Evolutionary conservation across 2,329 filamentous ascomycete genomes (phyloP), one percentile per base, ranked within the genome.

Genomic region (Penicillium frequentans): DNA sequence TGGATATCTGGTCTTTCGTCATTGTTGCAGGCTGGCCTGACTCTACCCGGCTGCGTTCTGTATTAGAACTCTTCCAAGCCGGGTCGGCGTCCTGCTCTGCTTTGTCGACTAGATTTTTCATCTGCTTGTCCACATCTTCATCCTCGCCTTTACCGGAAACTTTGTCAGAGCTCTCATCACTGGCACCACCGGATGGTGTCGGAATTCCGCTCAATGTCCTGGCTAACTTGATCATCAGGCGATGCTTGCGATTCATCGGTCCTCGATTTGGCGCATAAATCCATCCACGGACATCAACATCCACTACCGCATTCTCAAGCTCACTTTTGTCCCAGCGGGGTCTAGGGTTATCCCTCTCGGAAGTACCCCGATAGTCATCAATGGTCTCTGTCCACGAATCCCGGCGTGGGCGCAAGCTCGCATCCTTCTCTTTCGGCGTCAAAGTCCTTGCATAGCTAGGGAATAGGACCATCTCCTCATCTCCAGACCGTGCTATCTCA

Each of bases 281-380:
- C 95, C 96, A 99, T 14, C 95, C 95, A 64, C 93, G 84, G 24
- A 99, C 91, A 72, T 99, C 93, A 6, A 98, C 91, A 70, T 98
- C 93, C 1, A 97, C 90, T 4, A 97, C 81, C 0, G 93, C 91
- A 71, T 89, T 90, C 67, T 92, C 87, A 58, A 93, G 88, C 71
- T 96, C 90, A 52, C 88, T 84, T 59, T 84, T 84, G 56, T 93
- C 86, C 90, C 90, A 96, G 68, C 93, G 86, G 54, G 85, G 79
- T 43, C 83, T 84, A 88, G 90, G 93, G 45, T 86, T 86, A 45
- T 80, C 82, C 31, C 83, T 77, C 1, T 66, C 60, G 14, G 62
- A 54, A 1, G 50, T 75, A 72, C 61, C 76, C 63, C 45, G 77
- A 74, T 65, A 82, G 60, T 62, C 75, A 59, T 62, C 74, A 11